phyloP scores from a whole-genome alignment of 2,329 filamentous ascomycete genomes.

The Colletotrichum tropicicola region DNA sequence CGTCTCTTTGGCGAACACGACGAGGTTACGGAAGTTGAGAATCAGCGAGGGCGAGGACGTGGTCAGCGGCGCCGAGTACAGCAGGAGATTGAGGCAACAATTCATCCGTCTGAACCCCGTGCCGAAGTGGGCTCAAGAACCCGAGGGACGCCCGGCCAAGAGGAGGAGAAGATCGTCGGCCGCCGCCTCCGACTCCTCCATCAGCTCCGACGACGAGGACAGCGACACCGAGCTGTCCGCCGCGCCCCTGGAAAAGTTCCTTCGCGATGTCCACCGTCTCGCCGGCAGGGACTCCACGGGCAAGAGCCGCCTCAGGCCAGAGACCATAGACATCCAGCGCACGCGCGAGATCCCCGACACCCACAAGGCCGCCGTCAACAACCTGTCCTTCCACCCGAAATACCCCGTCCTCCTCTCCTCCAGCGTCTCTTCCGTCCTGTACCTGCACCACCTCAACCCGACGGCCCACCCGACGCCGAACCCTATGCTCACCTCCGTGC shows the following conservation, averaged over 20 bases:
- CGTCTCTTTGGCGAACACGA: constrained; percentile 81
- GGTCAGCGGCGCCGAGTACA: constrained; percentile 87
- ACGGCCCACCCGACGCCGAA: constrained; percentile 81
- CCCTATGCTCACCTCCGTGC: constrained; percentile 88
- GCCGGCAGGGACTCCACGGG: constrained; percentile 56
- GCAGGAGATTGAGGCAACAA: constrained; percentile 80
- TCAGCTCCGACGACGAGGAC: constrained; percentile 57
- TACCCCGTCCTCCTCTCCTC: constrained; percentile 91
- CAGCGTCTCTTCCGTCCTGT: constrained; percentile 84
- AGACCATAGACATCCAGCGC: constrained; percentile 89
- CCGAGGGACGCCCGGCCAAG: constrained; percentile 60
- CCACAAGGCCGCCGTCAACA: constrained; percentile 82
- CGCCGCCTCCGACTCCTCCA: constrained; percentile 44
- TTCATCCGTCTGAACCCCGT: constrained; percentile 69
- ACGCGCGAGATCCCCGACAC: constrained; percentile 84
- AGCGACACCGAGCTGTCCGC: constrained; percentile 71
- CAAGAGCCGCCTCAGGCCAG: constrained; percentile 80
- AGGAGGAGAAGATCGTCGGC: constrained; percentile 61
- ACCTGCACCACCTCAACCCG: constrained; percentile 87
- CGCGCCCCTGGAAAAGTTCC: constrained; percentile 80
- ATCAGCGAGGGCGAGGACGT: constrained; percentile 85
- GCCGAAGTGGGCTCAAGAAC: constrained; percentile 67
- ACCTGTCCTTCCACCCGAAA: constrained; percentile 87
- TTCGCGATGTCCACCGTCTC: constrained; percentile 78
- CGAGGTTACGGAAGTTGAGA: constrained; percentile 83